phyloP scores from a whole-genome alignment of 345 rosid species.

The Brassica juncea region DNA sequence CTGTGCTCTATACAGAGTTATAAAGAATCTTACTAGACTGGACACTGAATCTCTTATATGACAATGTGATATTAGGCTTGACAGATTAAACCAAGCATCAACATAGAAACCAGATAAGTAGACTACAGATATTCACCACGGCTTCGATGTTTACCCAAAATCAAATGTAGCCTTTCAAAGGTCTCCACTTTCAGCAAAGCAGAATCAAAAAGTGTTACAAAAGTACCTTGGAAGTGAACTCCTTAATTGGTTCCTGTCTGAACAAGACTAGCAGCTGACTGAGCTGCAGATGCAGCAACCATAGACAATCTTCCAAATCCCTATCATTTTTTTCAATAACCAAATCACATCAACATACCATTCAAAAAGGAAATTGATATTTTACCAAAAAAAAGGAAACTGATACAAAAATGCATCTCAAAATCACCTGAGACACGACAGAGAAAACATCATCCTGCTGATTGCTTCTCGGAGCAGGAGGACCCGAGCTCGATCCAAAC shows the following conservation, averaged over 20 bases:
- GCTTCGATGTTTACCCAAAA: not conserved
- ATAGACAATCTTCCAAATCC: conserved; percentile 56
- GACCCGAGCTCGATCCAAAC: too few relatives aligned
- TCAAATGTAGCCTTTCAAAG: not conserved
- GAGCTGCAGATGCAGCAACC: conserved; percentile 49
- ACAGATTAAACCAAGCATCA: not conserved
- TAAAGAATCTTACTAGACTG: too few relatives aligned
- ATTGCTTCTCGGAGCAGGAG: too few relatives aligned
- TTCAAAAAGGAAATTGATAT: not conserved
- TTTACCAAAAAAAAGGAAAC: not conserved
- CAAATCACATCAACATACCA: not conserved
- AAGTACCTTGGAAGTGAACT: conserved; percentile 37
- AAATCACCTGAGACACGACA: conserved; percentile 67
- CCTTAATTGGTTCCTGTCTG: conserved; percentile 40
- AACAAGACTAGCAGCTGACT: conserved; percentile 74
- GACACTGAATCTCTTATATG: not conserved
- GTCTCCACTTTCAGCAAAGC: not conserved
- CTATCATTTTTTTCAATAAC: conserved; percentile 40
- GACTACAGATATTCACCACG: not conserved
- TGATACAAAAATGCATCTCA: not conserved
- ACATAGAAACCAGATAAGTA: conserved; percentile 10
- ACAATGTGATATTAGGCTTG: not conserved
- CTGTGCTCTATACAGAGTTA: not conserved
- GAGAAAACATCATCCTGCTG: too few relatives aligned
- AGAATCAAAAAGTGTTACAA: not conserved